A percentile compares a stretch with the other conserved stretches of the same genome.
These are phyloP conservation scores for Isatis tinctoria DNA, from an alignment of 345 rosid species.

Conservation along the genomic window DNA sequence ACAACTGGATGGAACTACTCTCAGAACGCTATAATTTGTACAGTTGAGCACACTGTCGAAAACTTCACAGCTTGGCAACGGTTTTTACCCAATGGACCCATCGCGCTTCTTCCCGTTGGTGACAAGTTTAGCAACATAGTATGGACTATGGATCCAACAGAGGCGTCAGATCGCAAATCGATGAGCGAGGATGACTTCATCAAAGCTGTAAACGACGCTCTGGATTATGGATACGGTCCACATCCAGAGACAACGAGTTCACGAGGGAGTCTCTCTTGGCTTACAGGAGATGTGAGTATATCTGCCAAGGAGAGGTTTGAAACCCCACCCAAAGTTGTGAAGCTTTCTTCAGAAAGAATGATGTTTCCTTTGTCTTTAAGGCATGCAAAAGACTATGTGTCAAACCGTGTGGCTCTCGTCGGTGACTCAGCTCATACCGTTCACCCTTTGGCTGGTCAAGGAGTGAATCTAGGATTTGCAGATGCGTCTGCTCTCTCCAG, in stretches of 20 bases:
- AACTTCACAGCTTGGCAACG: constrained; percentile 89
- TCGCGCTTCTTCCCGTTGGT: constrained; percentile 82
- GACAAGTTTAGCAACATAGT: constrained; percentile 89
- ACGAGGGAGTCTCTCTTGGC: constrained; percentile 52
- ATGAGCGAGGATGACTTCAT: constrained; percentile 78
- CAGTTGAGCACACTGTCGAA: constrained; percentile 72
- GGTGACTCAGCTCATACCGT: constrained; percentile 98
- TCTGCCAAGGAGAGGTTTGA: constrained; percentile 61
- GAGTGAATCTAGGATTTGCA: constrained; percentile 91
- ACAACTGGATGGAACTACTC: constrained; percentile 89
- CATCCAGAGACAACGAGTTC: constrained; percentile 62
- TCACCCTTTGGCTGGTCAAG: constrained; percentile 97
- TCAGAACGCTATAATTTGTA: constrained; percentile 88
- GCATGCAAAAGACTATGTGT: constrained; percentile 69
- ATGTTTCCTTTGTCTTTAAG: constrained; percentile 77
- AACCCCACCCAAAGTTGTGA: constrained; percentile 72
- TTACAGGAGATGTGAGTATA: constrained; percentile 38
- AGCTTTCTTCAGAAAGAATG: constrained; percentile 78
- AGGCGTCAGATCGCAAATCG: constrained; percentile 56
- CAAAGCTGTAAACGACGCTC: constrained; percentile 69
- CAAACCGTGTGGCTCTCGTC: constrained; percentile 62
- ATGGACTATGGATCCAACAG: constrained; percentile 89
- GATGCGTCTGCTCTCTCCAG: constrained; percentile 77
- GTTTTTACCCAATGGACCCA: constrained; percentile 88
- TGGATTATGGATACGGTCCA: constrained; percentile 81